phyloP scores from a whole-genome alignment of 164 flowering plant species.

The Sextonia rubra region DNA sequence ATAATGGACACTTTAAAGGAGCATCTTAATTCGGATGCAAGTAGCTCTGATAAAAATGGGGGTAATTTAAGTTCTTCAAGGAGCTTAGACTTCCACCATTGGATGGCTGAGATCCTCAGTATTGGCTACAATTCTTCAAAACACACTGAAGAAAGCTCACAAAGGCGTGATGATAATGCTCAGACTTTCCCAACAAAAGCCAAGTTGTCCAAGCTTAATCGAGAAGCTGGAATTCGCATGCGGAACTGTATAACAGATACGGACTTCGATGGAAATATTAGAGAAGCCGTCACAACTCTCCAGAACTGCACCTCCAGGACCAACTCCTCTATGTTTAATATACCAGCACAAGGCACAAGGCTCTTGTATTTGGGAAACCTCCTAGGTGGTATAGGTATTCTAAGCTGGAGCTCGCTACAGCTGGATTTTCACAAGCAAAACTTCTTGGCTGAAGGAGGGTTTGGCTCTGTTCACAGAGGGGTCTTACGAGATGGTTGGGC shows the following conservation, averaged over 20 bases:
- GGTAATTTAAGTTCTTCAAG: slow-evolving; percentile 34
- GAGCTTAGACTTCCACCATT: slow-evolving; percentile 38
- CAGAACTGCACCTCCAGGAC: slow-evolving; percentile 53
- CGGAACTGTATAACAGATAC: slow-evolving; percentile 31
- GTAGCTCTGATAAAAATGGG: slow-evolving; percentile 54
- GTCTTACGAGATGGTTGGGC: slow-evolving; percentile 74
- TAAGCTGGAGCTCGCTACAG: slow-evolving; percentile 76
- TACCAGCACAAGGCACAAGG: slow-evolving; percentile 86
- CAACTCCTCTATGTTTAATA: slow-evolving; percentile 87
- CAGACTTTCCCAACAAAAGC: slow-evolving; percentile 31
- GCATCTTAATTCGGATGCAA: slow-evolving; percentile 25
- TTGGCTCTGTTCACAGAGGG: slow-evolving; percentile 89
- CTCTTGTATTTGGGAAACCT: slow-evolving; percentile 82
- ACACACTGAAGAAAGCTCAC: slow-evolving; percentile 23
- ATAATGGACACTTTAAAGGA: slow-evolving; percentile 16
- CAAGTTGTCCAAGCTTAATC: slow-evolving; percentile 37
- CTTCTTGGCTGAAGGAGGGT: slow-evolving; percentile 98
- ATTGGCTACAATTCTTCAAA: slow-evolving; percentile 28
- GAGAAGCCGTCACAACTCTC: slow-evolving; percentile 52
- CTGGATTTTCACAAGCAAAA: slow-evolving; percentile 72
- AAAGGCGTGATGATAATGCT: slow-evolving; percentile 22
- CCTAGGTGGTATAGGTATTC: slow-evolving; percentile 75
- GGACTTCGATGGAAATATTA: slow-evolving; percentile 41
- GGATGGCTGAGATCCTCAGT: slow-evolving; percentile 44
- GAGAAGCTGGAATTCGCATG: slow-evolving; percentile 37